Percentiles rank a stretch among this genome's conserved stretches.
Evolutionary conservation across 768 basidiomycete species (phyloP).

Genomic region (Dictyophora rubrovolvata): DNA sequence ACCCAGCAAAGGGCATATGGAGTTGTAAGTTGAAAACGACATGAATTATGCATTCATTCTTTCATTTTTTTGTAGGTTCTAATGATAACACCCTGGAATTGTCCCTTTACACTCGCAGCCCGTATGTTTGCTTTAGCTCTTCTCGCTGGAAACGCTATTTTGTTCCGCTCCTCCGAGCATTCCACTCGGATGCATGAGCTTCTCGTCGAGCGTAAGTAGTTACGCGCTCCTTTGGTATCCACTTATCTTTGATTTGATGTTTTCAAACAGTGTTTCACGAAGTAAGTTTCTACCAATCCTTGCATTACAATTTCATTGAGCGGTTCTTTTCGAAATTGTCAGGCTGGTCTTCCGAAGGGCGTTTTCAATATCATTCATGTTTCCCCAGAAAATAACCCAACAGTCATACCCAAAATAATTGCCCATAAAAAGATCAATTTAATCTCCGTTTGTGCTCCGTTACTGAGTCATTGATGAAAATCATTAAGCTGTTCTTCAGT

Average conservation of each 20-base stretch:
- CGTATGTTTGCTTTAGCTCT: slow-evolving; percentile 36
- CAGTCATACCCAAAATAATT: slow-evolving; percentile 40
- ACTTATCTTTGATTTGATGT: background rate
- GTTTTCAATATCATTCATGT: slow-evolving; percentile 48
- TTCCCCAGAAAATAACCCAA: slow-evolving; percentile 32
- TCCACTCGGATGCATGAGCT: slow-evolving; percentile 38
- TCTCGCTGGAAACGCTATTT: slow-evolving; percentile 46
- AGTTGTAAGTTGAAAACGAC: slow-evolving; percentile 28
- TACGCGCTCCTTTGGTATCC: background rate
- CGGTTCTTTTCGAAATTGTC: background rate
- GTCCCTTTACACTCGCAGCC: slow-evolving; percentile 34
- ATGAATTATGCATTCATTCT: background rate
- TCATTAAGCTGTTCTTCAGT: slow-evolving; percentile 20
- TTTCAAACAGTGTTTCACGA: slow-evolving; percentile 29
- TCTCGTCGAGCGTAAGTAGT: slow-evolving; percentile 23
- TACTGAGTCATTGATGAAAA: too few species aligned
- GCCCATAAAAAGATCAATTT: slow-evolving; percentile 24
- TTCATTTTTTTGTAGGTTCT: slow-evolving; percentile 25
- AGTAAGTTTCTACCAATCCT: slow-evolving; percentile 10
- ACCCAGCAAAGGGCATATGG: slow-evolving; percentile 39
- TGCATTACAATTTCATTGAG: background rate
- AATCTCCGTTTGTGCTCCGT: background rate
- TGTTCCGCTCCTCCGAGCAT: slow-evolving; percentile 42
- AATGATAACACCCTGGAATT: slow-evolving; percentile 41
- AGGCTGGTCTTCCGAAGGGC: slow-evolving; percentile 53